A percentile compares a stretch with the other conserved stretches of the same genome.
Evolutionary conservation across 768 basidiomycete genomes (phyloP).

Genomic region (Cystofilobasidium bisporidii): DNA sequence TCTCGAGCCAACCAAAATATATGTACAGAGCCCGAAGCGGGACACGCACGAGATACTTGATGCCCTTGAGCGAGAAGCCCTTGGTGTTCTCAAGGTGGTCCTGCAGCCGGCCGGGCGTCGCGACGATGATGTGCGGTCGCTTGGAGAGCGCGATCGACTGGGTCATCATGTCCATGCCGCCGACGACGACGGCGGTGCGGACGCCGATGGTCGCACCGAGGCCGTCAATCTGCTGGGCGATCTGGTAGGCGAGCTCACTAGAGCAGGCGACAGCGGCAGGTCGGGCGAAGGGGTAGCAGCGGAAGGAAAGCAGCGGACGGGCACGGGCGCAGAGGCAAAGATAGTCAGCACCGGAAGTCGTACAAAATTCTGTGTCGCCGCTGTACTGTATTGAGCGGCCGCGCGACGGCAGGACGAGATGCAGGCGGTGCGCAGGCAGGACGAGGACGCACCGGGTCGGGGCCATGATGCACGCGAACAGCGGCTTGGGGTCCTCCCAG

Average conservation of each 20-base stretch:
- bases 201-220: slow-evolving; percentile 88
- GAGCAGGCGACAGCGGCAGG: neutral
- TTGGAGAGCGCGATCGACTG: slow-evolving; percentile 89
- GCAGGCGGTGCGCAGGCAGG: neutral
- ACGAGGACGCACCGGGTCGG: slow-evolving; percentile 57
- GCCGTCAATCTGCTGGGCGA: slow-evolving; percentile 89
- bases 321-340: neutral
- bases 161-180: slow-evolving; percentile 82
- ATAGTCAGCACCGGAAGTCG: no score
- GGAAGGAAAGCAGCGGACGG: no score
- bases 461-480: slow-evolving; percentile 86
- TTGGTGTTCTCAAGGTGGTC: slow-evolving; percentile 97
- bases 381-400: no score
- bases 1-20: neutral
- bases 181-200: slow-evolving; percentile 82
- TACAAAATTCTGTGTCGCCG: no score
- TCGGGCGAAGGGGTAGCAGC: no score
- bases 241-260: slow-evolving; percentile 92
- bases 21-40: neutral
- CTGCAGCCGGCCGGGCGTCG: slow-evolving; percentile 83
- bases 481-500: slow-evolving; percentile 80
- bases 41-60: slow-evolving; percentile 75
- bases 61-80: slow-evolving; percentile 73
- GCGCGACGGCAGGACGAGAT: no score
- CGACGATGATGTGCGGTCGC: slow-evolving; percentile 86